Percentiles rank a stretch among this genome's conserved stretches.
phyloP scores from a whole-genome alignment of 768 basidiomycete genomes.

The Lanmaoa pseudosensibilis region DNA sequence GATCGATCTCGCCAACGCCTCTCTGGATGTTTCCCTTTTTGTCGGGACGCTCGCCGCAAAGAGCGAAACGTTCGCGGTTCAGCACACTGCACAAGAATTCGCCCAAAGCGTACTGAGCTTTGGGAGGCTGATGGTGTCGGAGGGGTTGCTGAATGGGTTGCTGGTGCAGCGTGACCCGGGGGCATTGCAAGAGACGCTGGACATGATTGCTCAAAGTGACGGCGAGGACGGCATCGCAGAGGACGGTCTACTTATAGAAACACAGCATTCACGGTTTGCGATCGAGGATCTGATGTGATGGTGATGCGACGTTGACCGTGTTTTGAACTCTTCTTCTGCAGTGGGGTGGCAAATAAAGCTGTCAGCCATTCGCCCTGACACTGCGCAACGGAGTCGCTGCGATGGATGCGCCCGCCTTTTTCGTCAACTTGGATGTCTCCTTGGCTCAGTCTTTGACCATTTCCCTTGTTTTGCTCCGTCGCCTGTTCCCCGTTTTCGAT shows the following conservation, averaged over 20 bases:
- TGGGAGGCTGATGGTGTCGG: slow-evolving; percentile 9
- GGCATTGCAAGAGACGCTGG: slow-evolving; percentile 12
- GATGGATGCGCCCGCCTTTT: too few relatives aligned
- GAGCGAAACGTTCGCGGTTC: slow-evolving; percentile 13
- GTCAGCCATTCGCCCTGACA: too few relatives aligned
- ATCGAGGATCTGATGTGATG: slow-evolving; percentile 14
- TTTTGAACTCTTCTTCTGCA: too few relatives aligned
- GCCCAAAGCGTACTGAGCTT: slow-evolving; percentile 9
- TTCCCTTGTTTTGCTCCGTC: too few relatives aligned
- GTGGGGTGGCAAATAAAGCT: too few relatives aligned
- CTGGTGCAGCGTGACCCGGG: slow-evolving; percentile 4
- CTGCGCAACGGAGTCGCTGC: too few relatives aligned
- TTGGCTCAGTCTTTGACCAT: too few relatives aligned
- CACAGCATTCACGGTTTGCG: background rate
- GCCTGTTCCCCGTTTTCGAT: too few relatives aligned
- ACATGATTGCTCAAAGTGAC: slow-evolving; percentile 8
- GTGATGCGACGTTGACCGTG: background rate
- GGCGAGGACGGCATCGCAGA: background rate
- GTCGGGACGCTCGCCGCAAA: slow-evolving; percentile 13
- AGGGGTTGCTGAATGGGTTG: background rate
- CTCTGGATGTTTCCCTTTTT: slow-evolving; percentile 16
- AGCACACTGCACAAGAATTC: slow-evolving; percentile 13
- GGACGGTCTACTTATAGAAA: background rate
- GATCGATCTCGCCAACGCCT: slow-evolving; percentile 16
- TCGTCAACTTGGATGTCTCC: too few relatives aligned